Evolutionary conservation across 768 basidiomycete species (phyloP).

Genomic region (Termitomyces titanicus): DNA sequence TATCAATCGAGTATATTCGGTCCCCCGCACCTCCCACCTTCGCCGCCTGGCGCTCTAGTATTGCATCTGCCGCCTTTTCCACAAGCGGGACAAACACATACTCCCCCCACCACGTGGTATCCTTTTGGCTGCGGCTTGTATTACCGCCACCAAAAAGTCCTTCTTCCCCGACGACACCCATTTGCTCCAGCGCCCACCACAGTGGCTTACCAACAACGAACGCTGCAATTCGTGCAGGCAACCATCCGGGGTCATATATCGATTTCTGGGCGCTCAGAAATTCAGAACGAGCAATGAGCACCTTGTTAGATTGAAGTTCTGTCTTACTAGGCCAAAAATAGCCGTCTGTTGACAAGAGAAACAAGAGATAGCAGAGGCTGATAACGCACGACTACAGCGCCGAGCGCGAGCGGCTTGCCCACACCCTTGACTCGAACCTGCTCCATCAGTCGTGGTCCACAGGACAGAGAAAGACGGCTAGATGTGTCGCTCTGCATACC

Average conservation of each 20-base stretch:
- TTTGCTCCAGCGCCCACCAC: conserved; percentile 84
- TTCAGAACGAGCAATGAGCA: conserved; percentile 44
- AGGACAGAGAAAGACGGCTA: conserved; percentile 61
- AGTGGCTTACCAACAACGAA: conserved; percentile 75
- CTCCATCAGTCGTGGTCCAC: conserved; percentile 51
- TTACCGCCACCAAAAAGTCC: conserved; percentile 28
- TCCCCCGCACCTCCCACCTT: conserved; percentile 50
- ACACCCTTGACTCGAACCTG: conserved; percentile 60
- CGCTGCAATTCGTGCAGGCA: conserved; percentile 66
- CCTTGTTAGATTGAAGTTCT: conserved; percentile 49
- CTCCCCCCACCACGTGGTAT: conserved; percentile 62
- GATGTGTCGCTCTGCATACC: conserved; percentile 45
- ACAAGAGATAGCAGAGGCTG: background rate
- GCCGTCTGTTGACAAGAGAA: conserved; percentile 16
- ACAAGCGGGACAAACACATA: conserved; percentile 67
- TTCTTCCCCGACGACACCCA: conserved; percentile 71
- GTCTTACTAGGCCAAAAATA: conserved; percentile 54
- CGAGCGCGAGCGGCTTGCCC: conserved; percentile 73
- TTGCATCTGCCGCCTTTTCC: conserved; percentile 60
- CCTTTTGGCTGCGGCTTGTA: conserved; percentile 22
- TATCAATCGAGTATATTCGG: conserved; percentile 53
- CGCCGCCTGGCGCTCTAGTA: conserved; percentile 41
- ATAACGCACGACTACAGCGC: conserved; percentile 67
- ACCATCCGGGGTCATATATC: conserved; percentile 65
- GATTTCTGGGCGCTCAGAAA: conserved; percentile 58